Conservation (phyloP, 306 rosid species). For the Acmispon strigosus region DNA sequence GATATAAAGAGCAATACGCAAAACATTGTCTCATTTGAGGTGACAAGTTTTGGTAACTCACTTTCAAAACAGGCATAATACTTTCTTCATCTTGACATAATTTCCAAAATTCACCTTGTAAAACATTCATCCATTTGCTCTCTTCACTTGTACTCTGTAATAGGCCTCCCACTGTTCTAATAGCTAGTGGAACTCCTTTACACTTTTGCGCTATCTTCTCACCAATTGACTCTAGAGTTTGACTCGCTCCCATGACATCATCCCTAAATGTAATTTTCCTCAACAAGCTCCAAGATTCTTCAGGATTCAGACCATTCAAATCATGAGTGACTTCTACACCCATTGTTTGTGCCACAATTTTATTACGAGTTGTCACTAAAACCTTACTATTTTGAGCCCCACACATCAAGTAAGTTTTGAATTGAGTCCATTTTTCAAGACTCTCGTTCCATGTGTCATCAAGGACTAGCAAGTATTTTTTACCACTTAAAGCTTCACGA, state of each 20-base stretch:
- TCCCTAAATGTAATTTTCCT: background rate
- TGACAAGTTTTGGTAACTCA: background rate
- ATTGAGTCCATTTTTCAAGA: background rate
- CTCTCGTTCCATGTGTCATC: background rate
- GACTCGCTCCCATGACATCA: background rate
- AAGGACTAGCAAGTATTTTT: background rate
- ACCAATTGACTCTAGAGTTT: background rate
- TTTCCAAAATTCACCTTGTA: background rate
- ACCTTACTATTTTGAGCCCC: background rate
- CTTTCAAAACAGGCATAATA: background rate
- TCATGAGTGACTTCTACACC: background rate
- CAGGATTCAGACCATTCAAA: background rate
- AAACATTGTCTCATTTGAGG: background rate
- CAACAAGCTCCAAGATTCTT: conserved; percentile 4
- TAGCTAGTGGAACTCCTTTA: background rate
- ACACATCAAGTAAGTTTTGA: conserved; percentile 1
- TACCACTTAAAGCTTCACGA: background rate
- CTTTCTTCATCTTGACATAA: background rate
- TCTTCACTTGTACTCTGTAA: background rate
- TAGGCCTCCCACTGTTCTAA: conserved; percentile 2
- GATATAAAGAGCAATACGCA: conserved; percentile 2
- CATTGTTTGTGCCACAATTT: background rate
- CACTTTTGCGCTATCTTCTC: conserved; percentile 6
- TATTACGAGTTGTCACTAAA: background rate
- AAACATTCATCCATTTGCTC: background rate